Percentiles rank a stretch among this genome's conserved stretches.
Evolutionary conservation across 2,329 filamentous ascomycete species (phyloP).

Genomic region (Helminthosporium solani): DNA sequence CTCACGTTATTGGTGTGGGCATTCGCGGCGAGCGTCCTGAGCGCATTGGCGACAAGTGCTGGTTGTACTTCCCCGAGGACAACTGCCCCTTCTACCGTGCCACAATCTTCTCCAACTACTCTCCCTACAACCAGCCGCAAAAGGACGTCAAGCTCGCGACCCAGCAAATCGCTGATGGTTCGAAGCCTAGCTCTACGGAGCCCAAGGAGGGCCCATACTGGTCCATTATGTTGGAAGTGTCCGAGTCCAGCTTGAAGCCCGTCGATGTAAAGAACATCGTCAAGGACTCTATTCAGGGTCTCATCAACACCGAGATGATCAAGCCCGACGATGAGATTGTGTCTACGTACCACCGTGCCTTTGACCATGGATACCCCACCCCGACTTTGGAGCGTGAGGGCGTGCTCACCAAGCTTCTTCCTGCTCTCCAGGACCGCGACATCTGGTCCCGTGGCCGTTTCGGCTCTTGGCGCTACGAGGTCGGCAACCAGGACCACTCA

Average conservation of each 20-base stretch:
- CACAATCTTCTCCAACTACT: conserved; percentile 99
- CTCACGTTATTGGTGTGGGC: conserved; percentile 95
- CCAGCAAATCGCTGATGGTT: conserved; percentile 80
- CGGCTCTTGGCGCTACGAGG: conserved; percentile 97
- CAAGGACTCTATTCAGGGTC: conserved; percentile 88
- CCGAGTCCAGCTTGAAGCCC: conserved; percentile 92
- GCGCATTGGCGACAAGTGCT: conserved; percentile 99
- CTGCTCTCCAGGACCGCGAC: conserved; percentile 84
- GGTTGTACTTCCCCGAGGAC: conserved; percentile 99
- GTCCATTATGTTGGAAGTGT: conserved; percentile 99
- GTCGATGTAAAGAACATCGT: conserved; percentile 84
- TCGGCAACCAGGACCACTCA: conserved; percentile 94
- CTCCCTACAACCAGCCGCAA: conserved; percentile 93
- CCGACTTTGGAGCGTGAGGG: conserved; percentile 93
- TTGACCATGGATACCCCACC: conserved; percentile 98
- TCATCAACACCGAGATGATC: conserved; percentile 98
- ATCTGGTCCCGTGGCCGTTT: conserved; percentile 97
- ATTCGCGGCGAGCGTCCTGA: conserved; percentile 88
- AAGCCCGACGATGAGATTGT: conserved; percentile 89
- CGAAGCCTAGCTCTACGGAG: conserved; percentile 70
- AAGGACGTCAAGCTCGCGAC: conserved; percentile 82
- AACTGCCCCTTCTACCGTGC: conserved; percentile 99
- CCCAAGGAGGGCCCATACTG: conserved; percentile 92
- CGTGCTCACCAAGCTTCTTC: conserved; percentile 87
- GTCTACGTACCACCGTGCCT: conserved; percentile 95